phyloP scores from a whole-genome alignment of 805 yeast species.

The Monosporozyma servazzii region DNA sequence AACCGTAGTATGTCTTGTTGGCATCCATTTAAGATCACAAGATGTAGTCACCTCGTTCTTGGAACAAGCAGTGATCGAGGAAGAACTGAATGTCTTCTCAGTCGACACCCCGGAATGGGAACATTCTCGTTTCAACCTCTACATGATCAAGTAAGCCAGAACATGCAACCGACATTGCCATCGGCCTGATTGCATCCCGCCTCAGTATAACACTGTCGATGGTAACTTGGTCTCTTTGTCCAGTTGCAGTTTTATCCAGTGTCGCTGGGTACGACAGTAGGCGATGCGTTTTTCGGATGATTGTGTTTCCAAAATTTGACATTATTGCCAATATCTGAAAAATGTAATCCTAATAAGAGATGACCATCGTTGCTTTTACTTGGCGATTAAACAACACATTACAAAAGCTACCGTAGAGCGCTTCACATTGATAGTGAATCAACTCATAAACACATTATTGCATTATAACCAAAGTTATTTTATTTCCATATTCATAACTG shows the following conservation, averaged over 20 bases:
- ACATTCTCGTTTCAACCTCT: slow-evolving; percentile 18
- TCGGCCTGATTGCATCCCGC: neutral
- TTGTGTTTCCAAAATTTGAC: neutral
- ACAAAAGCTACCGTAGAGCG: neutral
- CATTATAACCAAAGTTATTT: neutral
- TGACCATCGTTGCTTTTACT: neutral
- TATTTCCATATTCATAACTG: neutral
- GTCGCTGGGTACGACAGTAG: slow-evolving; percentile 1
- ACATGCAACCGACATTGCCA: neutral
- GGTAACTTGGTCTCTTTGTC: neutral
- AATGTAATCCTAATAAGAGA: neutral
- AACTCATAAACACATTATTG: neutral
- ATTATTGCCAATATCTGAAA: neutral
- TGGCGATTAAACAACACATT: neutral
- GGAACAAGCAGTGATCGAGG: slow-evolving; percentile 18
- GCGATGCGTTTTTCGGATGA: neutral
- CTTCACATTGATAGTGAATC: neutral
- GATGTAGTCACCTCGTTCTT: slow-evolving; percentile 22
- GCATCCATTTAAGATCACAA: slow-evolving; percentile 28
- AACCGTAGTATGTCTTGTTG: slow-evolving; percentile 13
- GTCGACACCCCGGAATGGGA: slow-evolving; percentile 12
- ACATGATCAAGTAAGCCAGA: slow-evolving; percentile 8
- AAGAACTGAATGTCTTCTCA: slow-evolving; percentile 14
- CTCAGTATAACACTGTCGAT: too few relatives aligned
- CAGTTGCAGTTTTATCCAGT: neutral